A percentile compares a stretch with the other conserved stretches of the same genome.
Conservation (phyloP, 1,139 yeast species). For the Zygotorulaspora mrakii region DNA sequence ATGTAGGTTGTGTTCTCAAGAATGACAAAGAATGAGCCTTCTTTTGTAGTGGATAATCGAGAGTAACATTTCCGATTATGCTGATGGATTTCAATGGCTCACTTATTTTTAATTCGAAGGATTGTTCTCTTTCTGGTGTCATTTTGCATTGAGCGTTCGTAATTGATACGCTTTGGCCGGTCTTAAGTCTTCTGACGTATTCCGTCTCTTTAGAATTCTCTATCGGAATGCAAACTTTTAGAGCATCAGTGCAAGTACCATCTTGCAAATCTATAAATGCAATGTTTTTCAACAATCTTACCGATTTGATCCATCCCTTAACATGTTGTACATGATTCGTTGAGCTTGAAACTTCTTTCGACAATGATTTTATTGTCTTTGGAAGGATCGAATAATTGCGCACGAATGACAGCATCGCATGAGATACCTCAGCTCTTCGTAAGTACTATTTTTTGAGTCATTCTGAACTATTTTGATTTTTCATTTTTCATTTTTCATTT, state of each 20-base stretch:
- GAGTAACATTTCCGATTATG: conserved; percentile 55
- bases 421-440: neutral
- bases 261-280: conserved; percentile 79
- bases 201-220: conserved; percentile 33
- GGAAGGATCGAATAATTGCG: conserved; percentile 10
- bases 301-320: conserved; percentile 72
- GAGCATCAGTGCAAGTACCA: conserved; percentile 56
- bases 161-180: conserved; percentile 44
- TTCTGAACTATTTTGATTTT: conserved; percentile 2
- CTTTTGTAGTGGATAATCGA: conserved; percentile 77
- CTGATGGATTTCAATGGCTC: conserved; percentile 33
- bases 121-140: conserved; percentile 39
- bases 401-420: neutral
- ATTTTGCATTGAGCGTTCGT: conserved; percentile 27
- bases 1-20: conserved; percentile 66
- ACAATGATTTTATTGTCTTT: conserved; percentile 16
- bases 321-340: conserved; percentile 15
- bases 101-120: conserved; percentile 44
- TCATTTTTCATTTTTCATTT: conserved; percentile 1
- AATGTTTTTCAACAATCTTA: conserved; percentile 67
- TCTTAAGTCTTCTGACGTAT: conserved; percentile 31
- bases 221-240: conserved; percentile 56
- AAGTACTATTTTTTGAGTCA: neutral
- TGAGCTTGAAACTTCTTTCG: conserved; percentile 11
- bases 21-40: conserved; percentile 64